A percentile compares a stretch with the other conserved stretches of the same genome.
phyloP scores from a whole-genome alignment of 148 eudicot species.

The Rhododendron kiyosumense region DNA sequence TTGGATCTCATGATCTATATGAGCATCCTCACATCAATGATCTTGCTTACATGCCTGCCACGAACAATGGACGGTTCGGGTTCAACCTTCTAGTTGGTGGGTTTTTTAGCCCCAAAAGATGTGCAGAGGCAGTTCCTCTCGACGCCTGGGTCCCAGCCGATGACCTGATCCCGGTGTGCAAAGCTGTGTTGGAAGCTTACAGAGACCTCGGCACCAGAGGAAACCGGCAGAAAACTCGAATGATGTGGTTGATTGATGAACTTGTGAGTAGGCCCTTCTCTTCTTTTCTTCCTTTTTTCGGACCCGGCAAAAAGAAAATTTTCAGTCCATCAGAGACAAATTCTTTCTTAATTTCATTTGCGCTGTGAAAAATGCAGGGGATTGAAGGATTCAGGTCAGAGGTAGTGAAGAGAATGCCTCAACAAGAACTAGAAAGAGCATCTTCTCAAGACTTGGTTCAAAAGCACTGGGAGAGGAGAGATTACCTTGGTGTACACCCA shows the following conservation, averaged over 20 bases:
- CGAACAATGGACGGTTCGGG: slow-evolving; percentile 69
- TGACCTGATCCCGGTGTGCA: slow-evolving; percentile 61
- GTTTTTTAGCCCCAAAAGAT: slow-evolving; percentile 87
- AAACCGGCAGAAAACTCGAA: slow-evolving; percentile 83
- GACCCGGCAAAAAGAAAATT: neutral
- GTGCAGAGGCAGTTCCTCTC: slow-evolving; percentile 89
- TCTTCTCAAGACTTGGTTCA: slow-evolving; percentile 67
- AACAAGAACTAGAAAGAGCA: slow-evolving; percentile 59
- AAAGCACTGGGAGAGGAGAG: slow-evolving; percentile 80
- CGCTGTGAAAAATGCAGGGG: slow-evolving; percentile 44
- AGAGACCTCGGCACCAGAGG: slow-evolving; percentile 95
- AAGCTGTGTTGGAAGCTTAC: slow-evolving; percentile 81
- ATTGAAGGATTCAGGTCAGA: slow-evolving; percentile 81
- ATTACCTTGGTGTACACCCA: slow-evolving; percentile 77
- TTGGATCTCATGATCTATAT: slow-evolving; percentile 89
- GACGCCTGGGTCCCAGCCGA: slow-evolving; percentile 95
- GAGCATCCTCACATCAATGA: slow-evolving; percentile 99
- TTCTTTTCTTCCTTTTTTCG: neutral
- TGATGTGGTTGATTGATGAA: slow-evolving; percentile 99
- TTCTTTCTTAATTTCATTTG: neutral
- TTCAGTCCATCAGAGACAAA: neutral
- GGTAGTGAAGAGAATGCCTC: slow-evolving; percentile 88
- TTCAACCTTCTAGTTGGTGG: slow-evolving; percentile 93
- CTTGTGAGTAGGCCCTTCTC: slow-evolving; percentile 48
- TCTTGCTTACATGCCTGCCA: slow-evolving; percentile 97